Base-by-base conservation (phyloP, 441 rosid species). In the Syzygium syzygioides region DNA sequence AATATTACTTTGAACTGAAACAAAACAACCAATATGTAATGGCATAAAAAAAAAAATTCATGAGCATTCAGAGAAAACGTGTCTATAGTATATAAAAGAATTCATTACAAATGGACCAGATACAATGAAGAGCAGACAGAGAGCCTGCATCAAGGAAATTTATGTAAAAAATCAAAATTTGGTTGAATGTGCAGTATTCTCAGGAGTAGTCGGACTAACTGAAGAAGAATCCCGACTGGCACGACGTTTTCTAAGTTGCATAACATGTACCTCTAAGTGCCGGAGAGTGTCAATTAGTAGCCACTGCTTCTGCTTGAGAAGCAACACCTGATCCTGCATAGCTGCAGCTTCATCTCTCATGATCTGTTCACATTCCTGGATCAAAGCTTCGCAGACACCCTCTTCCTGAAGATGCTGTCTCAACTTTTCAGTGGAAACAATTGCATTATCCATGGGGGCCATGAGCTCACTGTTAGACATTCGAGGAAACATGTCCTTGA, bases 401-500 rank as follows among this genome's bases (percentile, higher is more conserved):
- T 95, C 98, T 87, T 95, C 94, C 86, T 87, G 87, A 85, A 96
- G 93, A 80, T 93, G 93, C 79, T 91, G 93, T 92, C 98, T 93
- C 91, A 96, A 91, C 91, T 93, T 96, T 90, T 96, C 96, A 1
- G 96, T 96, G 1, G 98, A 96, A 85, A 95, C 91, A 4, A 90
- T 89, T 79, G 93, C 90, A 85, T 92, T 90, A 30, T 93, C 91
- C 26, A 88, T 56, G 0, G 96, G 96, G 86, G 94, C 97, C 98
- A 96, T 94, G 71, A 96, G 90, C 64, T 96, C 97, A 54, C 97
- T 92, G 91, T 94, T 95, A 7, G 97, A 96, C 91, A 96, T 95
- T 57, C 98, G 94, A 11, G 99, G 99, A 85, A 94, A 96, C 96
- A 96, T 92, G 86, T 96, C 96, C 90, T 96, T 96, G 37, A 96